These are phyloP conservation scores for Echria macrotheca DNA, from an alignment of 495 filamentous ascomycete genomes.

Conservation along the genomic window DNA sequence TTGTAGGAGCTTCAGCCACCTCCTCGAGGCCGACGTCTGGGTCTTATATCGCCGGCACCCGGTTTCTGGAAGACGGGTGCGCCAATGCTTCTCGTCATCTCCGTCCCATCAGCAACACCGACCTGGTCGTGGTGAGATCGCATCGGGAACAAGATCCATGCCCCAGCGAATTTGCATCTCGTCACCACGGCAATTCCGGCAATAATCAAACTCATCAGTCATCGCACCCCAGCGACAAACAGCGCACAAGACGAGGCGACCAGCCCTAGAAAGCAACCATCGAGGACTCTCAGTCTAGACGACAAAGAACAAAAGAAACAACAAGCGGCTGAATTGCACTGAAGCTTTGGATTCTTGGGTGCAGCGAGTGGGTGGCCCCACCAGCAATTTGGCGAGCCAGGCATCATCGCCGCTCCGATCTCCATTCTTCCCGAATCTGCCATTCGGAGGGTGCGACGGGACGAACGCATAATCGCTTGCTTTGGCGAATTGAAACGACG, in stretches of 20 bases:
- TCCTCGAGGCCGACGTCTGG: neutral
- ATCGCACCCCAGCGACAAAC: no score
- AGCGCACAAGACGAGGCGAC: no score
- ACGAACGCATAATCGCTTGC: constrained; percentile 1
- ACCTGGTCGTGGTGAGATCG: no score
- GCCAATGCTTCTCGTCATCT: no score
- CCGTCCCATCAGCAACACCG: neutral
- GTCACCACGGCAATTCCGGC: no score
- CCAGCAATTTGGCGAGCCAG: constrained; percentile 5
- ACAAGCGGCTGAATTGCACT: neutral
- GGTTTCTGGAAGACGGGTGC: neutral
- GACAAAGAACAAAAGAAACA: neutral
- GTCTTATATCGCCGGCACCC: neutral
- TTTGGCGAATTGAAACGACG: neutral
- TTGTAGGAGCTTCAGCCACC: constrained; percentile 1
- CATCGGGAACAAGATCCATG: no score
- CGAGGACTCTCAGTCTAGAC: no score
- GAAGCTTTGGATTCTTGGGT: neutral
- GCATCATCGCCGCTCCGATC: constrained; percentile 1
- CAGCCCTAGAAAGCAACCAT: no score
- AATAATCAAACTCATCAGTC: no score
- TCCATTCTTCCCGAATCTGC: neutral
- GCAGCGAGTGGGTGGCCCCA: constrained; percentile 2
- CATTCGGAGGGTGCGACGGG: neutral
- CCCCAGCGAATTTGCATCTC: no score